Conservation (phyloP, 108 stramenopile species). For the Mediolabrus comicus region DNA sequence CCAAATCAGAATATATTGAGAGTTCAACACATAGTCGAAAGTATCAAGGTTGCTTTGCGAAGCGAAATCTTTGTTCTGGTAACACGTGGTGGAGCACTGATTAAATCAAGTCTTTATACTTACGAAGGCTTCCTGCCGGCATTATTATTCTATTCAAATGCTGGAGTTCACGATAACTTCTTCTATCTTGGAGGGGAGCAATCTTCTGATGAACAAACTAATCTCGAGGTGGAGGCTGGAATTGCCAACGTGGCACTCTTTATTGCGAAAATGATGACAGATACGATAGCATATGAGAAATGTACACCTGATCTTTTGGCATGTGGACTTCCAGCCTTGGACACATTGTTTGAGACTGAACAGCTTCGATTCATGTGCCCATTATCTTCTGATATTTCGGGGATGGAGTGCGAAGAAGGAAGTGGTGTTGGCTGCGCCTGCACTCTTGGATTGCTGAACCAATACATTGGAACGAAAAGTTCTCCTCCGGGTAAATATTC, state of each 20-base stretch:
- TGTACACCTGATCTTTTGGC: slow-evolving; percentile 9
- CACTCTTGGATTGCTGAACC: slow-evolving; percentile 7
- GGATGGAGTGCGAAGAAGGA: slow-evolving; percentile 13
- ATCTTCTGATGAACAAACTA: neutral
- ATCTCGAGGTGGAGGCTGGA: slow-evolving; percentile 5
- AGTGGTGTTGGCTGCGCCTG: slow-evolving; percentile 16
- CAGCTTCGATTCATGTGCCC: slow-evolving; percentile 6
- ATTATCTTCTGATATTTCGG: neutral
- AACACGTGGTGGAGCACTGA: slow-evolving; percentile 4
- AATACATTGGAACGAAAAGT: slow-evolving; percentile 3
- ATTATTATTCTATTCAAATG: slow-evolving; percentile 4
- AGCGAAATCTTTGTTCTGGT: slow-evolving; percentile 16
- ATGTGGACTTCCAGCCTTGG: slow-evolving; percentile 17
- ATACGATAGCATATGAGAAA: slow-evolving; percentile 18
- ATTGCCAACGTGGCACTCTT: slow-evolving; percentile 22
- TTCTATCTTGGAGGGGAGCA: slow-evolving; percentile 15
- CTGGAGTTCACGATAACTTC: neutral
- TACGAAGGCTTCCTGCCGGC: slow-evolving; percentile 11
- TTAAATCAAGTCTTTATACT: slow-evolving; percentile 11
- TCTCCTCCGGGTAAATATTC: neutral
- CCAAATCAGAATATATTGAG: neutral
- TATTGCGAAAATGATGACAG: slow-evolving; percentile 13
- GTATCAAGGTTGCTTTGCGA: neutral
- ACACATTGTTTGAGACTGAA: slow-evolving; percentile 9
- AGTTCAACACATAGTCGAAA: neutral